A percentile compares a stretch with the other conserved stretches of the same genome.
Evolutionary conservation across 495 filamentous ascomycete species (phyloP).

Genomic region (Talaromyces liani): DNA sequence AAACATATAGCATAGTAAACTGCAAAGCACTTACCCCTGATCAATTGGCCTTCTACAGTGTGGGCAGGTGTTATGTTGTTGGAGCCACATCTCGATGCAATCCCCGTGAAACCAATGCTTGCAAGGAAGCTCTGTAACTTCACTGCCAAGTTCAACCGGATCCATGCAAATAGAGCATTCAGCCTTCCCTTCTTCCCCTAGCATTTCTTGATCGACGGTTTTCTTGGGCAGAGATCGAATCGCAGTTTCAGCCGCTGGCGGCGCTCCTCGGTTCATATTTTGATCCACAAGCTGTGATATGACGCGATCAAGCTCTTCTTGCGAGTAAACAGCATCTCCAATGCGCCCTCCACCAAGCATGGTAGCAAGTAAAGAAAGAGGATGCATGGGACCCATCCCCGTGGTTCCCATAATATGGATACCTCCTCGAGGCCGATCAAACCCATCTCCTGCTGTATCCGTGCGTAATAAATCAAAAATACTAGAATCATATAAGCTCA

Average conservation of each 20-base stretch:
- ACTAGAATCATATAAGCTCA: slow-evolving; percentile 12
- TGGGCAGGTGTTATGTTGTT: slow-evolving; percentile 84
- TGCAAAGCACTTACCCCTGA: slow-evolving; percentile 15
- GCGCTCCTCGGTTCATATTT: slow-evolving; percentile 63
- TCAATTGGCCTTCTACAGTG: slow-evolving; percentile 77
- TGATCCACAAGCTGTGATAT: slow-evolving; percentile 84
- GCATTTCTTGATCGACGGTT: slow-evolving; percentile 55
- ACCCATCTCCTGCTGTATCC: slow-evolving; percentile 11
- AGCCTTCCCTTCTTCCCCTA: slow-evolving; percentile 54
- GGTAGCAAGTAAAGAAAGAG: slow-evolving; percentile 36
- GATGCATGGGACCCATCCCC: slow-evolving; percentile 23
- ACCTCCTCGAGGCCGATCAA: slow-evolving; percentile 14
- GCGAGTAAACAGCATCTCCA: slow-evolving; percentile 85
- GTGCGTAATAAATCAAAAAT: slow-evolving; percentile 25
- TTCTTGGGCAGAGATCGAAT: slow-evolving; percentile 70
- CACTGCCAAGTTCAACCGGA: slow-evolving; percentile 61
- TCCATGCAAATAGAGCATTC: slow-evolving; percentile 97
- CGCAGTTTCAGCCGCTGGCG: slow-evolving; percentile 67
- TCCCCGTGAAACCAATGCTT: slow-evolving; percentile 84
- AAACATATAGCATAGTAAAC: neutral
- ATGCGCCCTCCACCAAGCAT: slow-evolving; percentile 54
- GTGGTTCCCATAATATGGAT: slow-evolving; percentile 15
- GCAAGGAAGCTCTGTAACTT: slow-evolving; percentile 77
- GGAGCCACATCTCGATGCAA: slow-evolving; percentile 74
- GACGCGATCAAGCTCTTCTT: slow-evolving; percentile 85